phyloP scores from a whole-genome alignment of 495 filamentous ascomycete genomes.

The Daldinia decipiens region DNA sequence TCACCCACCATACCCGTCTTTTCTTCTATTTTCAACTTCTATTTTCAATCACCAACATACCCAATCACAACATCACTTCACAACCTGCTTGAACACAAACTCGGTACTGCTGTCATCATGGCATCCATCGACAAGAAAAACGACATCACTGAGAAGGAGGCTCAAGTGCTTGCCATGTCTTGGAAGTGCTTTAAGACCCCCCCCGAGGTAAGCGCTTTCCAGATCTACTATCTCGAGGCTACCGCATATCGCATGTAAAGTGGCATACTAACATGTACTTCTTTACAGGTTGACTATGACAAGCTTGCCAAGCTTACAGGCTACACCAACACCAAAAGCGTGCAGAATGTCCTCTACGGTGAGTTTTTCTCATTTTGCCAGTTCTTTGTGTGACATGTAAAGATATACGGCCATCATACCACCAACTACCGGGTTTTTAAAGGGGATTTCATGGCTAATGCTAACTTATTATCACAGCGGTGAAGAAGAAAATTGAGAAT shows the following conservation, averaged over 20 bases:
- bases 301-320: slow-evolving; percentile 41
- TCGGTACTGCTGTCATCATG: slow-evolving; percentile 14
- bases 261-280: slow-evolving; percentile 17
- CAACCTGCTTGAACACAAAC: neutral
- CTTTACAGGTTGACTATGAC: slow-evolving; percentile 25
- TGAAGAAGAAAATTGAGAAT: slow-evolving; percentile 34
- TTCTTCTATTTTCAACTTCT: neutral
- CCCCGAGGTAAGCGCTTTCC: slow-evolving; percentile 29
- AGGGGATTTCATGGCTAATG: neutral
- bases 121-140: slow-evolving; percentile 12
- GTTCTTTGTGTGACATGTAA: neutral
- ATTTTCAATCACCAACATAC: neutral
- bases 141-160: slow-evolving; percentile 39
- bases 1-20: neutral
- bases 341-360: slow-evolving; percentile 30
- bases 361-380: slow-evolving; percentile 12
- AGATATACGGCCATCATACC: neutral
- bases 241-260: neutral
- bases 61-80: neutral
- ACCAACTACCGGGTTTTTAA: too few species aligned
- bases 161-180: slow-evolving; percentile 27
- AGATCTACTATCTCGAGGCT: neutral
- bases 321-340: slow-evolving; percentile 33
- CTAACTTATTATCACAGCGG: slow-evolving; percentile 12
- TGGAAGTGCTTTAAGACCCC: slow-evolving; percentile 36